Conservation (phyloP, 2,329 filamentous ascomycete genomes). For the Sclerotinia subarctica region DNA sequence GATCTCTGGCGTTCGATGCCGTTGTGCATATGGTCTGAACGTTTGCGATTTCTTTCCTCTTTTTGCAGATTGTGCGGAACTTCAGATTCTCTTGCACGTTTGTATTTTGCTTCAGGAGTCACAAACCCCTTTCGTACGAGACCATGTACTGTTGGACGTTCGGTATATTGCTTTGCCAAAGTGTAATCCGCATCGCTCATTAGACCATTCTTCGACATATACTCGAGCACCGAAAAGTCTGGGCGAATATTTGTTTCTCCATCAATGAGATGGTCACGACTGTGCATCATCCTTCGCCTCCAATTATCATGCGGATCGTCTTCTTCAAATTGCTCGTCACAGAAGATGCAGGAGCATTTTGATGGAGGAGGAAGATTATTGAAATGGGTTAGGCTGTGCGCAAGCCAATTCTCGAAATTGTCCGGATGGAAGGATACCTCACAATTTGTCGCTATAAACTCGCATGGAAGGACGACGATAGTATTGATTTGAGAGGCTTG, state of each 20-base stretch:
- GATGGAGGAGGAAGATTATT: constrained; percentile 38
- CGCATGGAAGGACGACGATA: constrained; percentile 30
- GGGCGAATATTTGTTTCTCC: constrained; percentile 32
- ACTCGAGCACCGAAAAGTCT: constrained; percentile 44
- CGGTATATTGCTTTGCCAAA: constrained; percentile 21
- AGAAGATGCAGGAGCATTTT: constrained; percentile 50
- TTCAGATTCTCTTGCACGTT: constrained; percentile 13
- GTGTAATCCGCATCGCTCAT: constrained; percentile 35
- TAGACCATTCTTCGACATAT: constrained; percentile 37
- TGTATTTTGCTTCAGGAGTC: constrained; percentile 22
- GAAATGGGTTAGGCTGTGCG: constrained; percentile 44
- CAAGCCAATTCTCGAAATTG: constrained; percentile 45
- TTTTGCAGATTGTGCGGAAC: constrained; percentile 9
- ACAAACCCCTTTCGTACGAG: constrained; percentile 20
- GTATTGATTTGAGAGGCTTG: constrained; percentile 3
- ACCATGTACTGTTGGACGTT: constrained; percentile 26
- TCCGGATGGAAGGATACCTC: constrained; percentile 40
- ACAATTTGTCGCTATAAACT: constrained; percentile 40
- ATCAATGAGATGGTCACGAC: constrained; percentile 43
- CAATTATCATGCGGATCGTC: constrained; percentile 26
- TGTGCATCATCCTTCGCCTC: constrained; percentile 48
- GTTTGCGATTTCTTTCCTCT: constrained; percentile 20
- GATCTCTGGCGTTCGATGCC: neutral
- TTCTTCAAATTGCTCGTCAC: constrained; percentile 37
- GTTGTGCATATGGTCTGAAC: neutral